These are phyloP conservation scores for Metarhizium rileyi DNA, from an alignment of 2,329 filamentous ascomycete genomes.

Conservation along the genomic window DNA sequence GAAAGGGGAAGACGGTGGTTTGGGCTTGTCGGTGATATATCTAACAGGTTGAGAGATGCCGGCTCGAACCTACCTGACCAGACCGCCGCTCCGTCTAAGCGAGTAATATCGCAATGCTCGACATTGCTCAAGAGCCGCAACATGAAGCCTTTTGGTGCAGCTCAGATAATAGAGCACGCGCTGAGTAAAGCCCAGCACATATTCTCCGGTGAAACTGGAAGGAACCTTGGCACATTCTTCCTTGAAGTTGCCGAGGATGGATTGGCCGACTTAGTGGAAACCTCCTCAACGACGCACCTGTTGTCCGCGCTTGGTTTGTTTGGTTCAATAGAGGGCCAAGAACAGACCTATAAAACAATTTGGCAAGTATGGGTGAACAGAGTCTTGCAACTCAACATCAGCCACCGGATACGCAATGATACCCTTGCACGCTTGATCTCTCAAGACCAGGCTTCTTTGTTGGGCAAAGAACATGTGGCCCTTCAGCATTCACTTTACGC, in stretches of 20 bases:
- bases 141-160: slow-evolving; percentile 48
- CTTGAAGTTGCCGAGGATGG: slow-evolving; percentile 43
- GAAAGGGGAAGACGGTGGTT: slow-evolving; percentile 61
- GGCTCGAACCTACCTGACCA: slow-evolving; percentile 18
- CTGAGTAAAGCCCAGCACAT: slow-evolving; percentile 30
- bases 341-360: slow-evolving; percentile 26
- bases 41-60: slow-evolving; percentile 20
- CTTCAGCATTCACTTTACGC: slow-evolving; percentile 40
- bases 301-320: slow-evolving; percentile 54
- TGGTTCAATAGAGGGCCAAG: slow-evolving; percentile 31
- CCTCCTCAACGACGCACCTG: slow-evolving; percentile 58
- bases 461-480: slow-evolving; percentile 27
- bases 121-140: slow-evolving; percentile 39
- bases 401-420: slow-evolving; percentile 13
- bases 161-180: slow-evolving; percentile 32
- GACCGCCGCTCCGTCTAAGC: slow-evolving; percentile 18
- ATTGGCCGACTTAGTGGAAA: slow-evolving; percentile 50
- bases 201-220: slow-evolving; percentile 23
- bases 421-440: slow-evolving; percentile 38
- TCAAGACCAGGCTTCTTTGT: slow-evolving; percentile 25
- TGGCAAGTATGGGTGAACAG: slow-evolving; percentile 36
- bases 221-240: slow-evolving; percentile 33
- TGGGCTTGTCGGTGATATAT: slow-evolving; percentile 40
- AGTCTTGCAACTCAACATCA: slow-evolving; percentile 25
- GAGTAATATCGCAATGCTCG: slow-evolving; percentile 25